Percentiles rank a stretch among this genome's conserved stretches.
phyloP scores from a whole-genome alignment of 2,329 filamentous ascomycete genomes.

The Tolypocladium paradoxum region DNA sequence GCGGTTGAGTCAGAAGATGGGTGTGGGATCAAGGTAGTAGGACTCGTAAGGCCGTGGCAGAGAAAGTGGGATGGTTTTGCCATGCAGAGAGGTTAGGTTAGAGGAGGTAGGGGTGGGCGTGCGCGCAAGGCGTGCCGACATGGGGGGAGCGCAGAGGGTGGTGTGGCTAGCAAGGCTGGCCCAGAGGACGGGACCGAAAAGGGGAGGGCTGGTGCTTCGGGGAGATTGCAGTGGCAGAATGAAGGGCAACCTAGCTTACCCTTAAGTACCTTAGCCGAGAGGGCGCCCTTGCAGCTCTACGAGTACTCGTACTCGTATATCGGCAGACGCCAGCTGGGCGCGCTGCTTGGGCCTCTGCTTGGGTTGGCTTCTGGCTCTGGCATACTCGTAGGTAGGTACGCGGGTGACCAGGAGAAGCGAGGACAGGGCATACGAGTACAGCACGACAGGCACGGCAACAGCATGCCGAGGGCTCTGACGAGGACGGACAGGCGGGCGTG shows the following conservation, averaged over 20 bases:
- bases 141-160: background rate
- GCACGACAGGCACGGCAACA: background rate
- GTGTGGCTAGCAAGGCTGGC: background rate
- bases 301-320: too few species aligned
- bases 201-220: too few species aligned
- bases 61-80: background rate
- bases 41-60: background rate
- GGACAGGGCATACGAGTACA: too few species aligned
- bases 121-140: background rate
- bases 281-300: background rate
- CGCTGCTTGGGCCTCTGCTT: background rate
- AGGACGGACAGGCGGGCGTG: background rate
- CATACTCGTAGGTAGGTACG: too few species aligned
- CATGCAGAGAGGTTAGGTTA: background rate
- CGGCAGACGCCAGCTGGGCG: background rate
- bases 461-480: background rate
- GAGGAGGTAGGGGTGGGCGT: background rate
- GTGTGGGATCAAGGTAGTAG: background rate
- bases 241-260: too few species aligned
- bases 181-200: constrained; percentile 3
- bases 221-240: too few species aligned
- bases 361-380: background rate
- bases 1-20: constrained; percentile 1
- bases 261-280: background rate
- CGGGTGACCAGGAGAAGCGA: too few species aligned